Conservation (phyloP, 495 filamentous ascomycete species). For the Neurospora terricola region DNA sequence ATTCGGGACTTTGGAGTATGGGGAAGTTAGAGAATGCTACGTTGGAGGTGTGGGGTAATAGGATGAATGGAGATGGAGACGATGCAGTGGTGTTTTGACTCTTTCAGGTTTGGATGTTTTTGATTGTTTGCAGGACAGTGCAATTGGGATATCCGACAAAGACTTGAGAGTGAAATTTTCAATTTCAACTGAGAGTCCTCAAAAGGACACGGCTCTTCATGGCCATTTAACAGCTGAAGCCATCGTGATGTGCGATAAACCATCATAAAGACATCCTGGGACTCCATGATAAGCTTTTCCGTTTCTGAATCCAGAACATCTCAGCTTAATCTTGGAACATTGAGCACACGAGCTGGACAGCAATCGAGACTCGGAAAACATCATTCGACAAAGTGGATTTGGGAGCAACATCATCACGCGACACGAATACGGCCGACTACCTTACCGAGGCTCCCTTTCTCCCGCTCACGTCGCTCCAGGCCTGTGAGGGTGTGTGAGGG, state of each 20-base stretch:
- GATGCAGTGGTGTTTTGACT: not conserved
- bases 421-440: not conserved
- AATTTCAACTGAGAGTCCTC: not conserved
- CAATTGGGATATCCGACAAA: not conserved
- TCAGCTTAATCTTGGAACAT: not conserved
- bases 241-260: not conserved
- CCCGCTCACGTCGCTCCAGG: not conserved
- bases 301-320: not conserved
- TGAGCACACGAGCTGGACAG: not conserved
- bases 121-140: not conserved
- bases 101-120: not conserved
- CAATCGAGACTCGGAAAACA: not conserved
- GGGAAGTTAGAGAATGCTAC: not conserved
- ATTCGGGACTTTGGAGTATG: not conserved
- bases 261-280: not conserved
- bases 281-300: not conserved
- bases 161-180: not conserved
- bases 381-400: not conserved
- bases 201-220: not conserved
- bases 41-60: not conserved
- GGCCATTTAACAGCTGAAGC: not conserved
- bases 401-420: not conserved
- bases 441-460: not conserved
- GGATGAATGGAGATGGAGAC: not conserved
- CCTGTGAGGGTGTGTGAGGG: not conserved